Base-by-base conservation (phyloP, 306 rosid species). In the Acacia crassicarpa region DNA sequence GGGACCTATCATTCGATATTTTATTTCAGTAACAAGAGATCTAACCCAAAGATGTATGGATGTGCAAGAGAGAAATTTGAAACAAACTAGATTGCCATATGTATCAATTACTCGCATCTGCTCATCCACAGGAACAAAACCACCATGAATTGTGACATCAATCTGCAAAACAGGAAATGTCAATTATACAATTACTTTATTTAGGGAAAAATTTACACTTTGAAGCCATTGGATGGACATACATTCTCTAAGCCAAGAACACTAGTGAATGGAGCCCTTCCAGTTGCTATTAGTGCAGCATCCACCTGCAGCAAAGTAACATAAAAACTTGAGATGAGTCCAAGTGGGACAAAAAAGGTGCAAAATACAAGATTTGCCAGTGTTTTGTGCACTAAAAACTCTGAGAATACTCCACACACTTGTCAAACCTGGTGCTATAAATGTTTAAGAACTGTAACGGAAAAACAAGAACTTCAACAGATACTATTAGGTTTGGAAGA, bases 161-260 rank as follows among this genome's bases (percentile, higher is more conserved):
- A 95, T 76, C 99, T 95, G 91, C 81, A 84, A 66, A 83, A 79
- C 86, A 46, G 16, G 87, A 46, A 76, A 44, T n/a, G 78, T 65
- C 74, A 11, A 10, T 58, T 58, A 67, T 73, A 35, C 25, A 46
- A 68, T 63, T 67, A 59, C 33, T 80, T 79, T 59, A 14, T 65
- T 79, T 33, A 69, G 62, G 45, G 77, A 48, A 46, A 72, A 27
- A 6, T 33, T 8, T 35, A 35, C 45, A 44, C 78, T 83, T 63
- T 44, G 58, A 84, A 61, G 77, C 63, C 53, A 68, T 61, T 25
- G 74, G 83, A 87, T 77, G 78, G 83, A 43, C 94, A 81, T 91
- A 95, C 98, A 84, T 91, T 95, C 82, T 92, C 98, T 91, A 95
- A 88, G 76, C 98, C 99, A 86, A 95, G 99, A 83, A 94, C 98